These are phyloP conservation scores for Hyaloscypha bicolor DNA, from an alignment of 495 filamentous ascomycete species.

Conservation along the genomic window DNA sequence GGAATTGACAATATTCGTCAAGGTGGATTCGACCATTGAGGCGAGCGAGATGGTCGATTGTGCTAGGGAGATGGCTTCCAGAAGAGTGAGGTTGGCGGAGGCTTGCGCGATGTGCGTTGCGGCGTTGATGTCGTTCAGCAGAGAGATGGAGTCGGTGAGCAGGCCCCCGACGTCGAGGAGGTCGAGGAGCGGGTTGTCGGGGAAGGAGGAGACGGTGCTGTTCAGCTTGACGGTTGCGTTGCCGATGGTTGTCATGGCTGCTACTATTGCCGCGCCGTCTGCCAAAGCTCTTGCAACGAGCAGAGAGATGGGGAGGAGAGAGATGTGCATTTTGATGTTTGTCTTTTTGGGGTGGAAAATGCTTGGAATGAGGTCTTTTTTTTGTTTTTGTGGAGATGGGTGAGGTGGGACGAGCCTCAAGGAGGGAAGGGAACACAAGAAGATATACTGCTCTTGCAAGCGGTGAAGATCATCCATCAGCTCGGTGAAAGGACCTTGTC, in stretches of 20 bases:
- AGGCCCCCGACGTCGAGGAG: conserved; percentile 33
- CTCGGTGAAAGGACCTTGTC: background rate
- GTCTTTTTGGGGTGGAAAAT: background rate
- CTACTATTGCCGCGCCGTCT: conserved; percentile 33
- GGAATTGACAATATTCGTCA: conserved; percentile 33
- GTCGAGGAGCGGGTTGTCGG: conserved; percentile 26
- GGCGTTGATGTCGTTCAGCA: conserved; percentile 37
- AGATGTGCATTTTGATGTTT: conserved; percentile 20
- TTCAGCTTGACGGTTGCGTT: conserved; percentile 35
- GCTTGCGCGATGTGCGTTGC: conserved; percentile 33
- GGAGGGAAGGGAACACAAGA: background rate
- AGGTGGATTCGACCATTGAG: conserved; percentile 30
- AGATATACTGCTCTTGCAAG: background rate
- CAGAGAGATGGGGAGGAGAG: conserved; percentile 24
- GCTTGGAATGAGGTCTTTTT: background rate
- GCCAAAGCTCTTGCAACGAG: conserved; percentile 30
- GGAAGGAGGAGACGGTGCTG: conserved; percentile 32
- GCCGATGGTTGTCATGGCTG: conserved; percentile 35
- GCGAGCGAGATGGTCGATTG: conserved; percentile 30
- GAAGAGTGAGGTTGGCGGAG: conserved; percentile 31
- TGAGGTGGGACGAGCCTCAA: background rate
- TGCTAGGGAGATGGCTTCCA: conserved; percentile 35
- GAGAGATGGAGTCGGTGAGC: conserved; percentile 25
- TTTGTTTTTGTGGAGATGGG: background rate
- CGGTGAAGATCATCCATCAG: background rate